Conservation (phyloP, 2,329 filamentous ascomycete genomes). For the Fonsecaea pugnacius region DNA sequence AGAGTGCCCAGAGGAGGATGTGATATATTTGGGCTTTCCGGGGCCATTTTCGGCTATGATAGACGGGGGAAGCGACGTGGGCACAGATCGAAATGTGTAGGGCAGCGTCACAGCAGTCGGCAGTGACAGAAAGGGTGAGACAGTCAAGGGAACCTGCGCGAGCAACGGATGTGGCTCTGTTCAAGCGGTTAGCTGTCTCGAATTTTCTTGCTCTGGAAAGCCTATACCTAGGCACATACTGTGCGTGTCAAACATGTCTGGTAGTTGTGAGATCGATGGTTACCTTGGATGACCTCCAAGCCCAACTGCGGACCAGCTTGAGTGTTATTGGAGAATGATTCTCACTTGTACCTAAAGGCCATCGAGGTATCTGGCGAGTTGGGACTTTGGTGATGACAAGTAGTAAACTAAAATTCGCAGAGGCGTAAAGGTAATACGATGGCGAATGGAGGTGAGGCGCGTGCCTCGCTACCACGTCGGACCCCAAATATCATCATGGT, state of each 20-base stretch:
- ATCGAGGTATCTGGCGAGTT: conserved; percentile 3
- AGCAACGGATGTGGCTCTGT: conserved; percentile 81
- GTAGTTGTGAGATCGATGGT: neutral
- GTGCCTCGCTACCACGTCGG: conserved; percentile 23
- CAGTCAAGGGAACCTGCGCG: conserved; percentile 87
- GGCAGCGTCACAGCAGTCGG: conserved; percentile 88
- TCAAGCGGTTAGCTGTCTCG: conserved; percentile 18
- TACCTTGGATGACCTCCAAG: neutral
- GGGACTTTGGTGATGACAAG: conserved; percentile 5
- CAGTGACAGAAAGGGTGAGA: conserved; percentile 90
- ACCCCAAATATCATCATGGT: neutral
- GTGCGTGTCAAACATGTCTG: conserved; percentile 51
- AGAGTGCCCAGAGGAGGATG: conserved; percentile 76
- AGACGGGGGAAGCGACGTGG: conserved; percentile 80
- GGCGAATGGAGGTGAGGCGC: conserved; percentile 15
- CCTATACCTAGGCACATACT: conserved; percentile 41
- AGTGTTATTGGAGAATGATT: neutral
- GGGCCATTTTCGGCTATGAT: conserved; percentile 57
- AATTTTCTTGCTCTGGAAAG: neutral
- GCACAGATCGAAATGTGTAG: conserved; percentile 91
- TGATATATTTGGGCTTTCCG: conserved; percentile 71
- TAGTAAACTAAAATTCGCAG: neutral
- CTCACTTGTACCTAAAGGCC: neutral
- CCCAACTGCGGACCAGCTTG: neutral
- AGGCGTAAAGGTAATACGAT: neutral